Conservation (phyloP, 1,139 yeast genomes). For the Williopsis jadinii region DNA sequence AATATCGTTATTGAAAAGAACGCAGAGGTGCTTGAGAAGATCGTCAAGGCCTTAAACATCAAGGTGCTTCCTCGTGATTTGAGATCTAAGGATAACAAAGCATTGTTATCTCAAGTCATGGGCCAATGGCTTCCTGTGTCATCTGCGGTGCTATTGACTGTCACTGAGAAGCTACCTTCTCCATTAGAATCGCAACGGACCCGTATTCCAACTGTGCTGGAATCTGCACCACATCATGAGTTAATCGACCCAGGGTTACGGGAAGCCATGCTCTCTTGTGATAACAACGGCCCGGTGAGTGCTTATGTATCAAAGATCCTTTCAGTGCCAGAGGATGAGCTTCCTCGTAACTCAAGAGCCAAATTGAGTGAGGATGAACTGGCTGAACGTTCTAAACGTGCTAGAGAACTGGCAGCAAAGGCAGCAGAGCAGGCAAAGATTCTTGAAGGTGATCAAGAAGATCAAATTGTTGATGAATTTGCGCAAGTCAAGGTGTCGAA, state of each 20-base stretch:
- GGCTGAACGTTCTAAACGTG: conserved; percentile 57
- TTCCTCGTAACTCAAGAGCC: conserved; percentile 50
- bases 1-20: conserved; percentile 60
- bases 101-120: conserved; percentile 60
- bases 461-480: conserved; percentile 9
- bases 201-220: conserved; percentile 63
- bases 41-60: conserved; percentile 62
- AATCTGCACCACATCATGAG: conserved; percentile 45
- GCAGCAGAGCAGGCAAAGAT: conserved; percentile 59
- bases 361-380: conserved; percentile 50
- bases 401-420: conserved; percentile 61
- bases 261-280: conserved; percentile 59
- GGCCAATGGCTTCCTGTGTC: conserved; percentile 95
- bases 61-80: conserved; percentile 71
- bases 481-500: conserved; percentile 13
- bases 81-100: conserved; percentile 68
- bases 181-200: conserved; percentile 69
- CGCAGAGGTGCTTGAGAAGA: conserved; percentile 65
- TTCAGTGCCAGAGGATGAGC: conserved; percentile 73
- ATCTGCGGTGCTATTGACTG: conserved; percentile 75
- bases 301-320: conserved; percentile 89
- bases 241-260: conserved; percentile 44
- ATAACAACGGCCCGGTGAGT: conserved; percentile 51
- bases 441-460: conserved; percentile 13
- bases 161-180: conserved; percentile 79